Evolutionary conservation across 495 filamentous ascomycete genomes (phyloP).

Genomic region (Aspergillus olivimuriae): DNA sequence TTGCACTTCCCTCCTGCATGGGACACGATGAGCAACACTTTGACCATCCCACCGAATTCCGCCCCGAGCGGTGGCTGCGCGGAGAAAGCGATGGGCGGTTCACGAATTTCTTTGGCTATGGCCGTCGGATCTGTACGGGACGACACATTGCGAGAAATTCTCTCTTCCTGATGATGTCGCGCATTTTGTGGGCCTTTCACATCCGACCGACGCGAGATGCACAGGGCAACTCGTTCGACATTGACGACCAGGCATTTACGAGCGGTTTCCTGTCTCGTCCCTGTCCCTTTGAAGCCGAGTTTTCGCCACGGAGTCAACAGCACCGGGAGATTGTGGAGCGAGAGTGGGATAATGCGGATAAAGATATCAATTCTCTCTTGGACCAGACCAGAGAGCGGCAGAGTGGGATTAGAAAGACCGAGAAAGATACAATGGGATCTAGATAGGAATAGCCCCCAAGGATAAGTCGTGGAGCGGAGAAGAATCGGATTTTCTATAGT

Average conservation of each 20-base stretch:
- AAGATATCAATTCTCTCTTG: background rate
- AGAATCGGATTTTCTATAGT: too few species aligned
- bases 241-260: background rate
- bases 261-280: background rate
- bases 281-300: background rate
- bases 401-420: too few species aligned
- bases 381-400: too few species aligned
- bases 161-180: background rate
- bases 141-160: slow-evolving; percentile 44
- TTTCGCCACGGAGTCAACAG: background rate
- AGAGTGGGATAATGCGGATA: background rate
- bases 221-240: background rate
- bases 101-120: slow-evolving; percentile 55
- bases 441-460: too few species aligned
- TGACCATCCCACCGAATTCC: slow-evolving; percentile 29
- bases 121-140: slow-evolving; percentile 54
- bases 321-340: background rate
- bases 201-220: background rate
- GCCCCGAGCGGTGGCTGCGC: slow-evolving; percentile 40
- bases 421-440: too few species aligned
- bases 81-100: slow-evolving; percentile 33
- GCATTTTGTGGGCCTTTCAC: background rate
- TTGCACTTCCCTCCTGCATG: slow-evolving; percentile 35
- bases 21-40: slow-evolving; percentile 28
- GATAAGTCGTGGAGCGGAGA: too few species aligned